Percentiles rank a stretch among this genome's conserved stretches.
These are phyloP conservation scores for Alnus rubra DNA, from an alignment of 306 rosid genomes.

Conservation along the genomic window DNA sequence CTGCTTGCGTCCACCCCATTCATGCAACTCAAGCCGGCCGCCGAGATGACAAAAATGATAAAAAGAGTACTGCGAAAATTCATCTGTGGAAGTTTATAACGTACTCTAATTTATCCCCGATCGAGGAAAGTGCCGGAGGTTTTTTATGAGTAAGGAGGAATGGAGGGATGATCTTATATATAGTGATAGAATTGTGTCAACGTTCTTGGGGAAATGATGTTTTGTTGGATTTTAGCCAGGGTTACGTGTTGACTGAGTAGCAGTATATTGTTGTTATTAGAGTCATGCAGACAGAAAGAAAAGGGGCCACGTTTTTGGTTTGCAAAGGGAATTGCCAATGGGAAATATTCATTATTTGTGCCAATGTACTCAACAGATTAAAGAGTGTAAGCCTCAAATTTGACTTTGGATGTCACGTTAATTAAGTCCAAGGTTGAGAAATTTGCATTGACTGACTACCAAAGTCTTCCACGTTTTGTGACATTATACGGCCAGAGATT, in stretches of 20 bases:
- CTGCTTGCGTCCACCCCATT: conserved; percentile 31
- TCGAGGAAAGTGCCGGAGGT: not conserved
- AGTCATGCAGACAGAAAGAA: not conserved
- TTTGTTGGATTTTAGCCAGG: not conserved
- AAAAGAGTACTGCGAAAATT: conserved; percentile 12
- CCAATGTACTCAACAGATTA: no score
- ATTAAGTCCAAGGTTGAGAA: not conserved
- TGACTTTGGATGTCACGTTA: no score
- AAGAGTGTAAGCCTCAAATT: no score
- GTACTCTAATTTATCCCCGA: no score
- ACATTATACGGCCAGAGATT: no score
- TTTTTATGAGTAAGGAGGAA: not conserved
- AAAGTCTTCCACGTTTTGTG: no score
- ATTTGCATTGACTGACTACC: not conserved
- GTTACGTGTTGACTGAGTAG: not conserved
- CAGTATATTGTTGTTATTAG: not conserved
- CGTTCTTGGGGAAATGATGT: not conserved
- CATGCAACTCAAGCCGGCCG: conserved; percentile 14
- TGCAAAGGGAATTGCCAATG: not conserved
- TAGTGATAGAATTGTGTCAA: not conserved
- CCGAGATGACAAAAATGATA: conserved; percentile 7
- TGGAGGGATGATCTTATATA: not conserved
- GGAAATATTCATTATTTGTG: no score
- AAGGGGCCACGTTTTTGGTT: not conserved
- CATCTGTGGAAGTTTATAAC: conserved; percentile 8